Conservation (phyloP, 805 yeast genomes). For the Candida oleophila region DNA sequence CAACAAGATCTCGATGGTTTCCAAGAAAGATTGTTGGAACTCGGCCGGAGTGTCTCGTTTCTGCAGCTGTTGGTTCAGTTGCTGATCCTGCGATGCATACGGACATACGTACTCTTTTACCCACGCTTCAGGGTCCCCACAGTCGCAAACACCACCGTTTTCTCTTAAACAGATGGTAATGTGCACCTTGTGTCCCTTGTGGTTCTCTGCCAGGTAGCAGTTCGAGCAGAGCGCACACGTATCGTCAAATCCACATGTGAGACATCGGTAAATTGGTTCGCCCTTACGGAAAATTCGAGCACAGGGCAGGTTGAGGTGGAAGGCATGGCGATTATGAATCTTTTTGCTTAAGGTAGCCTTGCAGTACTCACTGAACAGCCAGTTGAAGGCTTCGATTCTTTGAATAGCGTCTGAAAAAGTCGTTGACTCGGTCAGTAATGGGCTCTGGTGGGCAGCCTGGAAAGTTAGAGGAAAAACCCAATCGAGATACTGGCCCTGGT, state of each 20-base stretch:
- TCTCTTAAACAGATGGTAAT: conserved; percentile 62
- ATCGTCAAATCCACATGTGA: conserved; percentile 76
- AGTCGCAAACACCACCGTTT: conserved; percentile 69
- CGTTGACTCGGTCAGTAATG: not conserved
- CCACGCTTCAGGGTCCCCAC: conserved; percentile 78
- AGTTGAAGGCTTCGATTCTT: conserved; percentile 26
- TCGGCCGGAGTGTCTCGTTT: conserved; percentile 40
- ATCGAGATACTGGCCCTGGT: conserved; percentile 29
- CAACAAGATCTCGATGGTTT: conserved; percentile 46
- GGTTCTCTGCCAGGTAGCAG: conserved; percentile 71
- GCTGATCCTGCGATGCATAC: conserved; percentile 11
- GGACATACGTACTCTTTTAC: conserved; percentile 51
- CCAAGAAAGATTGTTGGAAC: conserved; percentile 33
- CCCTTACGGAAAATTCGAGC: conserved; percentile 71
- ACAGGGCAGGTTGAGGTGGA: conserved; percentile 70
- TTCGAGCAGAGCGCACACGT: conserved; percentile 79
- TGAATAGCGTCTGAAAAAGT: conserved; percentile 5
- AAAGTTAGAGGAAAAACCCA: conserved; percentile 36
- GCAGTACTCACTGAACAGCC: conserved; percentile 34
- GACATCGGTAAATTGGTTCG: conserved; percentile 78
- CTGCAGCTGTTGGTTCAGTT: conserved; percentile 7
- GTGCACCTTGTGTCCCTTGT: conserved; percentile 69
- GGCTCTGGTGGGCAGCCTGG: conserved; percentile 2
- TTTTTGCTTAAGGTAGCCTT: conserved; percentile 12
- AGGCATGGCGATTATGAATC: conserved; percentile 30